phyloP scores from a whole-genome alignment of 2,329 filamentous ascomycete genomes.

The Scorias spongiosa region DNA sequence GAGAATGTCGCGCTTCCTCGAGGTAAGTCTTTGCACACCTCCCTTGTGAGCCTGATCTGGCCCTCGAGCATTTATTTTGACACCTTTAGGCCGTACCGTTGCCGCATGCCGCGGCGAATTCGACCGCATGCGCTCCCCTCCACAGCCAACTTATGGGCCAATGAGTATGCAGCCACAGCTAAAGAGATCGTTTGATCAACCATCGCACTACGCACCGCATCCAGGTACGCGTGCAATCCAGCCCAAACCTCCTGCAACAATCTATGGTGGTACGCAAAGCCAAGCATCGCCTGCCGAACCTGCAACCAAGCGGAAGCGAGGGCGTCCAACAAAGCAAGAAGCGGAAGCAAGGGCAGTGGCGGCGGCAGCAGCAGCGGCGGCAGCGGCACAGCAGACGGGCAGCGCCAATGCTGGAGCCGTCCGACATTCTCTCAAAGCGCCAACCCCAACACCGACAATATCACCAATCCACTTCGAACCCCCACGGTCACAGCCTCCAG shows the following conservation, averaged over 20 bases:
- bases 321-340: slow-evolving; percentile 33
- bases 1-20: slow-evolving; percentile 33
- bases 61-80: not conserved
- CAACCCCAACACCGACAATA: slow-evolving; percentile 1
- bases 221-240: slow-evolving; percentile 26
- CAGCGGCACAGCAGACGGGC: not conserved
- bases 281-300: slow-evolving; percentile 14
- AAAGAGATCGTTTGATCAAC: slow-evolving; percentile 13
- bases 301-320: slow-evolving; percentile 30
- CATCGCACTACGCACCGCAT: not conserved
- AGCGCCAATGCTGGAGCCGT: not conserved
- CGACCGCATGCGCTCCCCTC: slow-evolving; percentile 10
- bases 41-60: no score
- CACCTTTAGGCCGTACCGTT: slow-evolving; percentile 17
- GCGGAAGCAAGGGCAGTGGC: slow-evolving; percentile 28
- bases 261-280: slow-evolving; percentile 2
- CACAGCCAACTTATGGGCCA: slow-evolving; percentile 4
- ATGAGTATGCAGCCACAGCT: slow-evolving; percentile 9
- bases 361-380: slow-evolving; percentile 12
- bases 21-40: slow-evolving; percentile 23
- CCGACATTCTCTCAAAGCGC: not conserved
- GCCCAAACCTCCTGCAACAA: slow-evolving; percentile 24
- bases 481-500: slow-evolving; percentile 2
- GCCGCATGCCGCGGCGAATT: slow-evolving; percentile 18
- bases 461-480: not conserved